These are phyloP conservation scores for Torulaspora pretoriensis DNA, from an alignment of 1,139 yeast species.

Conservation along the genomic window DNA sequence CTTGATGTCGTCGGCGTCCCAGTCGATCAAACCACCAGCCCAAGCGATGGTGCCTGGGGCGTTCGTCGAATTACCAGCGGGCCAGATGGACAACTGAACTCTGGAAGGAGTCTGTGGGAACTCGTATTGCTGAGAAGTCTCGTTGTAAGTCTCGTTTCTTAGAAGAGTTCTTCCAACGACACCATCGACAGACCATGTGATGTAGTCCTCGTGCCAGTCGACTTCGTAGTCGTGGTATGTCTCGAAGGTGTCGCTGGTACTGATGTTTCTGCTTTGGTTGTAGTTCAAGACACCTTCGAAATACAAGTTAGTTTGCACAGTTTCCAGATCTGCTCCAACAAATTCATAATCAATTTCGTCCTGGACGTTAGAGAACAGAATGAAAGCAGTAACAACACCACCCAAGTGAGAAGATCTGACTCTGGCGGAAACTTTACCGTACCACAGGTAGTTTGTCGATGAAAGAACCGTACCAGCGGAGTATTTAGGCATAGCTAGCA, in stretches of 20 bases:
- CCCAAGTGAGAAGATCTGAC: constrained; percentile 68
- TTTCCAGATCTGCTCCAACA: constrained; percentile 65
- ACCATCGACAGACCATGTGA: constrained; percentile 76
- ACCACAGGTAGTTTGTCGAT: constrained; percentile 79
- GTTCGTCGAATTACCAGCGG: constrained; percentile 70
- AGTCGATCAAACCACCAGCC: constrained; percentile 89
- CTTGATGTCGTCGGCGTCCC: constrained; percentile 71
- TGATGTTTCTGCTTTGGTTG: constrained; percentile 50
- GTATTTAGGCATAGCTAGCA: constrained; percentile 74
- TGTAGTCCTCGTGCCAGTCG: constrained; percentile 76
- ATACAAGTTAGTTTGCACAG: constrained; percentile 76
- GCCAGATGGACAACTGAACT: constrained; percentile 85
- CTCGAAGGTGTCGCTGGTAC: constrained; percentile 52
- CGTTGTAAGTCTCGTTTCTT: constrained; percentile 64
- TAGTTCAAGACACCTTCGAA: constrained; percentile 67
- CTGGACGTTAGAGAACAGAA: constrained; percentile 76
- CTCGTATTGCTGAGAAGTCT: constrained; percentile 51
- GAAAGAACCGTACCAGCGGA: constrained; percentile 81
- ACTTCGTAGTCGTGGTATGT: constrained; percentile 73
- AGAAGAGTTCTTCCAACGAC: constrained; percentile 60
- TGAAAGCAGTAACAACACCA: constrained; percentile 86
- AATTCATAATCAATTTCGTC: constrained; percentile 90
- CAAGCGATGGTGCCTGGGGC: constrained; percentile 78
- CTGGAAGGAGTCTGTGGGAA: constrained; percentile 91
- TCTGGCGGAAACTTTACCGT: constrained; percentile 69